Evolutionary conservation across 352 stramenopile species (phyloP).

Genomic region (Thalassiosira livingstoniorum): DNA sequence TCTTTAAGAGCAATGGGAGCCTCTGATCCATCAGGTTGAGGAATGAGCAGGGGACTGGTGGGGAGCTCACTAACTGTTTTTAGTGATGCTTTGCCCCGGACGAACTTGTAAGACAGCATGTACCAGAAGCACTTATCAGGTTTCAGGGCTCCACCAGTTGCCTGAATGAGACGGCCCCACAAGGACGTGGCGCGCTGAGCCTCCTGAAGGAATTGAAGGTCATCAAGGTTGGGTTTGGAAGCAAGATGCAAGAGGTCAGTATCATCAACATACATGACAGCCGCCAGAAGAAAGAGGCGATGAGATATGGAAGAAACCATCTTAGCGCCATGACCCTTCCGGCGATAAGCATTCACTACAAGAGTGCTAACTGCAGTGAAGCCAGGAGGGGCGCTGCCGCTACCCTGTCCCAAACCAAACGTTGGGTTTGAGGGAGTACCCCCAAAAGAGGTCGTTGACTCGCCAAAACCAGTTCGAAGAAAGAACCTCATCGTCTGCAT

Average conservation of each 20-base stretch:
- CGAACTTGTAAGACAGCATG: slow-evolving; percentile 30
- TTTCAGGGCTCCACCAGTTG: slow-evolving; percentile 17
- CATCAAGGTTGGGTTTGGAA: background rate
- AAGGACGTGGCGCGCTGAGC: slow-evolving; percentile 11
- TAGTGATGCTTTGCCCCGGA: background rate
- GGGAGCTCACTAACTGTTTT: slow-evolving; percentile 5
- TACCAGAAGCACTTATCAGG: slow-evolving; percentile 46
- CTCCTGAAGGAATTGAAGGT: slow-evolving; percentile 8
- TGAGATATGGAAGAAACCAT: slow-evolving; percentile 2
- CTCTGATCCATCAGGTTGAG: slow-evolving; percentile 2
- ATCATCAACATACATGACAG: slow-evolving; percentile 45
- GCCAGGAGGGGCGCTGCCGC: slow-evolving; percentile 2
- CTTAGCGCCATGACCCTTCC: slow-evolving; percentile 12
- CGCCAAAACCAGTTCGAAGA: slow-evolving; percentile 8
- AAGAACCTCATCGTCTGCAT: too few relatives aligned
- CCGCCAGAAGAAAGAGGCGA: slow-evolving; percentile 5
- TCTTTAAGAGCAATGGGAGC: slow-evolving; percentile 13
- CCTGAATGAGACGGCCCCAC: slow-evolving; percentile 18
- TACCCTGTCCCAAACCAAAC: slow-evolving; percentile 30
- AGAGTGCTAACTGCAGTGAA: slow-evolving; percentile 21
- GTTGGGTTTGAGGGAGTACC: slow-evolving; percentile 18
- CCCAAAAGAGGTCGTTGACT: slow-evolving; percentile 7
- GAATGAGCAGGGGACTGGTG: slow-evolving; percentile 4
- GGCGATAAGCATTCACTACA: slow-evolving; percentile 30
- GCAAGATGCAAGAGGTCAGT: slow-evolving; percentile 10